Conservation (phyloP, 1,284 basidiomycete species). For the Puccinia sorghi region DNA sequence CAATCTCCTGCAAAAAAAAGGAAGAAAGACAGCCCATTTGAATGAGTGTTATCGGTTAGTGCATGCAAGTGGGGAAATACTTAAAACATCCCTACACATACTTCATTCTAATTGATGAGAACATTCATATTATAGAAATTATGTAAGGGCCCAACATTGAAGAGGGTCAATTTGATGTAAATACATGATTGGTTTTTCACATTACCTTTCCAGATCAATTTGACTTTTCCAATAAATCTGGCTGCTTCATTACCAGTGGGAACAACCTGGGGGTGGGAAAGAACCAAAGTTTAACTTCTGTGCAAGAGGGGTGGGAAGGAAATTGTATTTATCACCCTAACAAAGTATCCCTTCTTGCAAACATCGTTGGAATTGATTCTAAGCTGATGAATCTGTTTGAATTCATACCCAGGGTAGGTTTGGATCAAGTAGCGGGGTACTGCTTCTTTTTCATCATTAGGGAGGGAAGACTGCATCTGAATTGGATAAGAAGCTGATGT, state of each 20-base stretch:
- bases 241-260: neutral
- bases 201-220: neutral
- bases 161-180: neutral
- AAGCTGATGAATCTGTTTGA: neutral
- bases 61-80: too few species aligned
- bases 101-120: neutral
- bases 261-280: neutral
- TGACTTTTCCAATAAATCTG: neutral
- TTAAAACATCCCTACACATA: too few species aligned
- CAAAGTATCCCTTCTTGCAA: constrained; percentile 2
- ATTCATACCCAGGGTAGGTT: neutral
- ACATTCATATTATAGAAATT: neutral
- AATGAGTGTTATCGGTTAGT: too few species aligned
- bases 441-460: neutral
- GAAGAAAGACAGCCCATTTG: neutral
- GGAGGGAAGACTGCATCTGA: neutral
- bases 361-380: neutral
- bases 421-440: neutral
- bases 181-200: neutral
- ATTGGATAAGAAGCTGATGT: neutral
- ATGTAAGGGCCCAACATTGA: neutral
- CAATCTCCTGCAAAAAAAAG: neutral
- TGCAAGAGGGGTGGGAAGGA: too few species aligned
- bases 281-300: too few species aligned
- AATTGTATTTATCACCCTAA: neutral